Evolutionary conservation across 2,329 filamentous ascomycete genomes (phyloP).

Genomic region (Parastagonospora avenae): DNA sequence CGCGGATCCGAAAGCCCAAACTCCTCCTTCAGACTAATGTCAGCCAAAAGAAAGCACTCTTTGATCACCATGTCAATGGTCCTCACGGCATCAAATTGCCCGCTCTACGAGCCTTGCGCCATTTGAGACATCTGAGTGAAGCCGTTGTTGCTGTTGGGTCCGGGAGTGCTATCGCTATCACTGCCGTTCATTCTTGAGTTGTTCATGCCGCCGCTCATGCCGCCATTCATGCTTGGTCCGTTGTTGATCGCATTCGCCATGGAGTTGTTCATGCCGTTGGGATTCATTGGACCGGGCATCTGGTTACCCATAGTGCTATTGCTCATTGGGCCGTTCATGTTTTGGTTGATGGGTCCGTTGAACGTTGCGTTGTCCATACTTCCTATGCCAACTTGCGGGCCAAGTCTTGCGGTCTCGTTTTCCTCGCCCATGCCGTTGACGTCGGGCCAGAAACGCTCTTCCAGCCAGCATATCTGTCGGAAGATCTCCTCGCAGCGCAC

Average conservation of each 20-base stretch:
- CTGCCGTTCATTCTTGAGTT: conserved; percentile 9
- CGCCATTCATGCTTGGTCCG: conserved; percentile 2
- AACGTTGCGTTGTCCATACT: conserved; percentile 29
- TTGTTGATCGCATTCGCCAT: no score
- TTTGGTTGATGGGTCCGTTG: conserved; percentile 17
- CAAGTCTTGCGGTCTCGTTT: conserved; percentile 40
- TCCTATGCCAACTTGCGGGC: conserved; percentile 21
- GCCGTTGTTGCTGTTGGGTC: neutral
- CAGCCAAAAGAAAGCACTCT: no score
- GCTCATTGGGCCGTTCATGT: conserved; percentile 11
- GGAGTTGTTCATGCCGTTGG: conserved; percentile 10
- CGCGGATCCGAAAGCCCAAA: no score
- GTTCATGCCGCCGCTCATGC: conserved; percentile 8
- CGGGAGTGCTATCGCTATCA: neutral
- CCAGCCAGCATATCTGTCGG: conserved; percentile 54
- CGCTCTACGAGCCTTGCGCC: neutral
- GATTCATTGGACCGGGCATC: conserved; percentile 19
- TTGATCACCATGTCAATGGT: no score
- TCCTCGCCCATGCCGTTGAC: conserved; percentile 57
- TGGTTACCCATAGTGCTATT: conserved; percentile 2
- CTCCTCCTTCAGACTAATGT: no score
- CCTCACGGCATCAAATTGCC: neutral
- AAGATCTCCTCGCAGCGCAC: conserved; percentile 54
- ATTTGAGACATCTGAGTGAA: neutral
- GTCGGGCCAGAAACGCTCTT: conserved; percentile 56